Base-by-base conservation (phyloP, 495 filamentous ascomycete species). In the Poronia punctata region DNA sequence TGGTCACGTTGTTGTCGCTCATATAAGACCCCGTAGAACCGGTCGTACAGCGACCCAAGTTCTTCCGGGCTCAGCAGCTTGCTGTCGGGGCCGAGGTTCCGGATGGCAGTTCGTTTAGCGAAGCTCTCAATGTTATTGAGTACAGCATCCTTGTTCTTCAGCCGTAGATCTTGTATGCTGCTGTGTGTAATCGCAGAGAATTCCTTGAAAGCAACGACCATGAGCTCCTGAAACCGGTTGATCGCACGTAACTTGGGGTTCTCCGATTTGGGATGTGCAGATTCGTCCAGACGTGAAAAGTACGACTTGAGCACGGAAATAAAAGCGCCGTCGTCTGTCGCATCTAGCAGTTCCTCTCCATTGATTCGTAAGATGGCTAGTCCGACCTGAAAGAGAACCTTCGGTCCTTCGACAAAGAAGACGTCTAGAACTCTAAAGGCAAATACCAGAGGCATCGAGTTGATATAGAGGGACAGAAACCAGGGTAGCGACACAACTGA, bases 151-250 rank as follows among this genome's bases (percentile, higher is more conserved):
- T 95, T 97, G 62, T 95, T 88, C 57, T 88, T 95, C 11, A 82
- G 69, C 15, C 92, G 84, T 46, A 93, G 78, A 46, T 97, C 92
- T 2, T 77, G 80, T 38, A 98, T 88, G 25, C 83, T 95, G 50
- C 75, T 80, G 53, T 97, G 90, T 0, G 92, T 98, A 53, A 98
- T 95, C 7, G 79, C 86, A 1, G 90, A 82, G 51, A 98, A 98
- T 52, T 98, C 92, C 45, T 93, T 95, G 69, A 97, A 97, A 9
- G 92, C 92, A 3, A 96, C 89, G 2, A 98, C 92, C 86, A 98
- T 95, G 38, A 98, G 72, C 54, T 97, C 92, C 57, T 98, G 92
- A 61, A 98, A 98, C 29, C 85, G 75, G 0, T 93, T 98, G 25
- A 98, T 89, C 7, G 87, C 86, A 44, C 90, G 74, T 16, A 95